phyloP scores from a whole-genome alignment of 148 eudicot species.

The Tetragonia tetragonoides region DNA sequence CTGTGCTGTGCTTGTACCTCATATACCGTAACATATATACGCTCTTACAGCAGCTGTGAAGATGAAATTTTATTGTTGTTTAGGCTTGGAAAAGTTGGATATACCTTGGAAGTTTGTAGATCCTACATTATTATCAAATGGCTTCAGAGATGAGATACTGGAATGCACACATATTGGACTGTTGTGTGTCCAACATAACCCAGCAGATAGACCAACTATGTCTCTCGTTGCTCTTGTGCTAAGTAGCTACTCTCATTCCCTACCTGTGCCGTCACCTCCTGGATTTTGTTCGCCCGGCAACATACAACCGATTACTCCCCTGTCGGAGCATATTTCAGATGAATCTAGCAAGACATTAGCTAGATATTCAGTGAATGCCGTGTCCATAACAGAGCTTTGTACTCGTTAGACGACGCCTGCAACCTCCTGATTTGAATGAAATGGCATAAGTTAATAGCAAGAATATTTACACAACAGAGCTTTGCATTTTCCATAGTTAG shows the following conservation, averaged over 20 bases:
- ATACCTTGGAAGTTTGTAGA: conserved; percentile 24
- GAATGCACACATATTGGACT: conserved; percentile 39
- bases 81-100: conserved; percentile 41
- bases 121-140: neutral
- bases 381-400: neutral
- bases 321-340: neutral
- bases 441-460: no score
- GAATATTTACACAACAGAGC: no score
- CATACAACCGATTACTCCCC: neutral
- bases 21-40: no score
- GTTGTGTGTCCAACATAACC: conserved; percentile 38
- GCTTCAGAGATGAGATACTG: conserved; percentile 12
- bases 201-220: conserved; percentile 39
- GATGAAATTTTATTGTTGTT: neutral
- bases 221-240: conserved; percentile 36
- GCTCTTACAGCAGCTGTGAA: no score
- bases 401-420: neutral
- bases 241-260: conserved; percentile 7
- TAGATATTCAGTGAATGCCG: neutral
- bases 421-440: no score
- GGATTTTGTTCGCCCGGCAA: conserved; percentile 1
- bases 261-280: conserved; percentile 36
- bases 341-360: neutral
- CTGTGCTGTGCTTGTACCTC: no score
- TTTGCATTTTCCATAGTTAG: no score